phyloP scores from a whole-genome alignment of 305 asterid species.

The Plantago coronopus region DNA sequence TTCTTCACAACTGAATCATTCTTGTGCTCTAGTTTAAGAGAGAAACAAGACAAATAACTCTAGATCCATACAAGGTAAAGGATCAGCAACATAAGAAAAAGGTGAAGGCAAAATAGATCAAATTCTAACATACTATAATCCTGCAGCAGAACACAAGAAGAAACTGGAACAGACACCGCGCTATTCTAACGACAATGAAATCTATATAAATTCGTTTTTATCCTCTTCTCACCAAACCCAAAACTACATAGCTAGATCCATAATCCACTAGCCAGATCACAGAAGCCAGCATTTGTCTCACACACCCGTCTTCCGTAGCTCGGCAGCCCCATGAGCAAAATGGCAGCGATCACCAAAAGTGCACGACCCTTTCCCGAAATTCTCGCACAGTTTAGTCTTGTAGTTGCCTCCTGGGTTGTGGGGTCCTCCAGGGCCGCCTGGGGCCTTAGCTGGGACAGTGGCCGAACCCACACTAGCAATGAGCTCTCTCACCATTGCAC shows the following conservation, averaged over 20 bases:
- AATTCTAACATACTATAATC: background rate
- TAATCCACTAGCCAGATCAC: background rate
- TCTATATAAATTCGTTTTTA: background rate
- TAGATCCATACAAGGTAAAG: too few species aligned
- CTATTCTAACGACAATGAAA: background rate
- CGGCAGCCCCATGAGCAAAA: slow-evolving; percentile 81
- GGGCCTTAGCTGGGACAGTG: slow-evolving; percentile 36
- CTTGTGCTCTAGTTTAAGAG: background rate
- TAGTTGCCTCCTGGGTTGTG: slow-evolving; percentile 44
- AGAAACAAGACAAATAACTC: background rate
- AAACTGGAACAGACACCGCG: slow-evolving; percentile 9
- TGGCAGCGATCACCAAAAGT: slow-evolving; percentile 90
- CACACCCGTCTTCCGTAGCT: slow-evolving; percentile 51
- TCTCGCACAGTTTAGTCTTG: slow-evolving; percentile 86
- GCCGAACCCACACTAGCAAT: slow-evolving; percentile 47
- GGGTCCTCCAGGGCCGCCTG: slow-evolving; percentile 37
- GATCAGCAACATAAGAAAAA: background rate
- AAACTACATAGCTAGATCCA: background rate
- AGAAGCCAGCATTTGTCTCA: slow-evolving; percentile 14
- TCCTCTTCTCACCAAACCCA: background rate
- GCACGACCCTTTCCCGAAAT: slow-evolving; percentile 72
- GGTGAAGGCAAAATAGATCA: background rate
- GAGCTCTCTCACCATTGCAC: slow-evolving; percentile 69
- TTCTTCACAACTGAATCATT: too few species aligned
- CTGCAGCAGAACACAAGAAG: background rate